phyloP scores from a whole-genome alignment of 2,329 filamentous ascomycete species.

The Colletotrichum aenigma region DNA sequence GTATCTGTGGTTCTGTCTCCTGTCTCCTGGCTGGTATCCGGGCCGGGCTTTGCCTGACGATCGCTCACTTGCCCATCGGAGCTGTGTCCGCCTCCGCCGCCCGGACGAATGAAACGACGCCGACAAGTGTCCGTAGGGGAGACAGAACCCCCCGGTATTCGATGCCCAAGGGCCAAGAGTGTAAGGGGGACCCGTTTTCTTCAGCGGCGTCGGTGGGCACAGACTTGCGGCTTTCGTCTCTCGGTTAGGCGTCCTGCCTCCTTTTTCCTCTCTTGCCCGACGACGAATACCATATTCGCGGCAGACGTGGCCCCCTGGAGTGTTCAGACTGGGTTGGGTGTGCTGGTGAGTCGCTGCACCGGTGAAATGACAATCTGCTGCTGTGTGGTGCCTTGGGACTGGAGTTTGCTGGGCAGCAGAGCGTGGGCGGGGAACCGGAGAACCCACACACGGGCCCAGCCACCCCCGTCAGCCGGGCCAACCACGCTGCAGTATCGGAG shows the following conservation, averaged over 20 bases:
- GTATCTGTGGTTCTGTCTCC: not conserved
- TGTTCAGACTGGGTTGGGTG: not conserved
- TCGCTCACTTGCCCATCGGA: not conserved
- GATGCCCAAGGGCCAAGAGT: not conserved
- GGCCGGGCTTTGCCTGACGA: not conserved
- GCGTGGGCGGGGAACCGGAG: not conserved
- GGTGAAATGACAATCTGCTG: not conserved
- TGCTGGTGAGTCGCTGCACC: not conserved
- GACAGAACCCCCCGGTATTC: not conserved
- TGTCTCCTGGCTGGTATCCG: not conserved
- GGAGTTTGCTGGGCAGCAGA: not conserved
- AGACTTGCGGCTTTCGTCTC: not conserved
- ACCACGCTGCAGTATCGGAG: not conserved
- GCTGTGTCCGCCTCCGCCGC: not conserved
- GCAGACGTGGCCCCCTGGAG: not conserved
- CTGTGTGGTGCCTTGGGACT: not conserved
- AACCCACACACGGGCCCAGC: not conserved
- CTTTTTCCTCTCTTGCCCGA: not conserved
- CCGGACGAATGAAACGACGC: not conserved
- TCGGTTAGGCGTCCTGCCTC: not conserved
- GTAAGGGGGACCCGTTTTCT: not conserved
- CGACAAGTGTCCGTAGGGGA: not conserved
- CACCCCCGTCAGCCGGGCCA: not conserved
- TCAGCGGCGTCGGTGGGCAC: not conserved
- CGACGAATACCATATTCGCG: not conserved